Base-by-base conservation (phyloP, 2,329 filamentous ascomycete species). In the Davidsoniella virescens region DNA sequence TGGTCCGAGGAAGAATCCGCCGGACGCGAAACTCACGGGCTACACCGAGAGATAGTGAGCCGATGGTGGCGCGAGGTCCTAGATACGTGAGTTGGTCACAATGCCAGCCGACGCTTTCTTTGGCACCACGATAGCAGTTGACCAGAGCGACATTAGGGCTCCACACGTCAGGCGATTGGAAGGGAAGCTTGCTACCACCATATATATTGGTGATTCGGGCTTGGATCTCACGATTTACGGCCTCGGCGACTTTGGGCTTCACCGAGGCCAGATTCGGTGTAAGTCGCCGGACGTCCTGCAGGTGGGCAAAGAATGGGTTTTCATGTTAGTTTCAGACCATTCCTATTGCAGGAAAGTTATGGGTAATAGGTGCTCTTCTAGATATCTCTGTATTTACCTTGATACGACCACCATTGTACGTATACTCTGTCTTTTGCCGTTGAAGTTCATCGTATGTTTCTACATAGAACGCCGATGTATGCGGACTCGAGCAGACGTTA, bases 1-100 rank as follows among this genome's bases (percentile, higher is more conserved):
- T 63, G 49, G 65, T 64, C 12, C 62, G 60, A 2, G 84, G 77
- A 10, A 88, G 65, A 49, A 93, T 76, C 36, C 78, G 75, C 20
- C 90, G 80, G 0, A 96, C 83, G 5, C 92, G 82, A 59, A 98
- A 96, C 62, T 95, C 87, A 8, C 92, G 75, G n/a, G 87, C 80
- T 0, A 96, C 92, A 1, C 92, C 92, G 0, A 98, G 71, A 37
- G 86, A 94, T 5, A 98, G 67, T 44, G 86, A 93, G 0, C 88
- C 92, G 52, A 96, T 96, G 18, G 94, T 73, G 5, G 90, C 78
- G 6, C 84, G 79, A 0, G 92, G 92, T 0, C 92, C 92, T 1
- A 96, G 74, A 60, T 96, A 96, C 0, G 90, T 95, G 14, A 95
- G 71, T 58, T 94, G 85, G 61, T 98, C 92, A 36, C 84, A 80